Base-by-base conservation (phyloP, 139 green algal genomes). In the Auxenochlorella pyrenoidosa region DNA sequence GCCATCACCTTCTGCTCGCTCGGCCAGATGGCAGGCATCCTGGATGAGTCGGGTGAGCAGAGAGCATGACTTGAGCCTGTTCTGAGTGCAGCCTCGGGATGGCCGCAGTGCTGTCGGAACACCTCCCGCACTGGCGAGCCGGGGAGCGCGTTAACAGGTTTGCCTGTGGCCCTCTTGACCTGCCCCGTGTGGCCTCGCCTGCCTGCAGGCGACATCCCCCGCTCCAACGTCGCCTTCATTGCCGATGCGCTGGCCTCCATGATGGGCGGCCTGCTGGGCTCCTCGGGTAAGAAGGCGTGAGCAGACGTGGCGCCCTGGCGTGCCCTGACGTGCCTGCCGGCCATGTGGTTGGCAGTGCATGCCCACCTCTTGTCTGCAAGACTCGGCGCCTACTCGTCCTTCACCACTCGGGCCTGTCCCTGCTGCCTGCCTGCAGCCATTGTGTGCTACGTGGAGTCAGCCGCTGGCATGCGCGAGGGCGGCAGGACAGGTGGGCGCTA, bases 381-480 rank as follows among this genome's bases (percentile, higher is more conserved):
- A 12, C 47, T 58, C 8, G 47, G 8, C 47, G 47, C 47, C 47
- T 12, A 6, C 12, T 6, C 47, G 47, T 16, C 3, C 30, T 22
- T 12, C 65, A 72, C 38, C 3, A 63, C 22, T 63, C 15, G 54
- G 22, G 16, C 2, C 15, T 63, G 54, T 13, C 54, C 65, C 65
- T 15, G 3, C 36, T 28, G 34, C 34, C 70, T 77, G 3, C 1
- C 44, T 65, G 75, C 75, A 82, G 89, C 92, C 28, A 81, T 93
- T 43, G 92, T 90, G 32, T 93, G 89, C 28, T 94, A 93, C 63
- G 90, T 94, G 8, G 92, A 94, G 86, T 86, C 54, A 0, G 91
- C 92, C 0, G 60, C 90, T 0, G 92, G 87, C 0, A 89, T 94
- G 58, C 47, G 89, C 0, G 92, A 94, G 88, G 92, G 92, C 30